A percentile compares a stretch with the other conserved stretches of the same genome.
Conservation (phyloP, 176 grass and related monocot genomes). For the Hsuehochloa calcarea region DNA sequence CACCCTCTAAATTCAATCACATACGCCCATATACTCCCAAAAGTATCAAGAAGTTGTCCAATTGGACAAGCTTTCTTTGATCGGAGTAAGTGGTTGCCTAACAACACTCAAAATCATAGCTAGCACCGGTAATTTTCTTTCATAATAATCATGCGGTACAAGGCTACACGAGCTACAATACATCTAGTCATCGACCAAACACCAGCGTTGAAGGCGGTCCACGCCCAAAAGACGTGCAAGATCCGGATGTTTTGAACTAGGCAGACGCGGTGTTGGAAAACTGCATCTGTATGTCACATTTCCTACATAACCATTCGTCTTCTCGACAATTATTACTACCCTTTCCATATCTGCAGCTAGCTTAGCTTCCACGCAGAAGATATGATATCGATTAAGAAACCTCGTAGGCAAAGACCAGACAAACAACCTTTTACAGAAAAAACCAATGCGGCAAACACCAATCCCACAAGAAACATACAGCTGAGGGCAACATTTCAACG, state of each 20-base stretch:
- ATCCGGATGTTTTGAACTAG: background rate
- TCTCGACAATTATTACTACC: background rate
- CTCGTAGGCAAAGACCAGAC: background rate
- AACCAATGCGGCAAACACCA: background rate
- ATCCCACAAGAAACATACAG: conserved; percentile 18
- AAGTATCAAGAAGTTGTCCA: no score
- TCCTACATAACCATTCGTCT: background rate
- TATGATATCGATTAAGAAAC: background rate
- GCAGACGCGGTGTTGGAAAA: background rate
- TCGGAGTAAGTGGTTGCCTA: background rate
- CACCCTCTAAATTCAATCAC: background rate
- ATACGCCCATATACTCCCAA: no score
- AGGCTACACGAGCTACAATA: background rate
- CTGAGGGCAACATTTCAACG: background rate
- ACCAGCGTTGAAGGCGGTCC: background rate
- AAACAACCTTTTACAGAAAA: background rate
- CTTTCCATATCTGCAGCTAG: background rate
- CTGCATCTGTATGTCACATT: no score
- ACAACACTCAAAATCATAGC: background rate
- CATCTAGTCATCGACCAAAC: background rate
- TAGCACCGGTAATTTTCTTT: background rate
- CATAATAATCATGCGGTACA: background rate
- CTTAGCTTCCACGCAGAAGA: background rate
- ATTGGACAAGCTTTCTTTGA: background rate
- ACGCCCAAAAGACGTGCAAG: background rate